Percentiles rank a stretch among this genome's conserved stretches.
These are phyloP conservation scores for Fusarium camptoceras DNA, from an alignment of 2,329 filamentous ascomycete species.

Conservation along the genomic window DNA sequence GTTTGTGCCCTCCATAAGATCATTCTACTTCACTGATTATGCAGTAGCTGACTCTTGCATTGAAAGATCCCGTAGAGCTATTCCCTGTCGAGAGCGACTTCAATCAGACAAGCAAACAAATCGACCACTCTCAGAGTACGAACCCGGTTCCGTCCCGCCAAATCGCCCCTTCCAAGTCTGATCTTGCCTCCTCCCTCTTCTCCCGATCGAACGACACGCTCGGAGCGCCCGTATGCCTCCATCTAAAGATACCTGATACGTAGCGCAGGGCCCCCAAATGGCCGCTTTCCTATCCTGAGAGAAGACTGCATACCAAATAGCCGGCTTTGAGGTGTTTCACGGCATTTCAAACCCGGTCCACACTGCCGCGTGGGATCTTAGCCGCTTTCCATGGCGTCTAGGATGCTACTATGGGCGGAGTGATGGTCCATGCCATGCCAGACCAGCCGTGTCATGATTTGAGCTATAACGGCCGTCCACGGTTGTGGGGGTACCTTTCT, in stretches of 20 bases:
- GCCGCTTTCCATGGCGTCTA: constrained; percentile 4
- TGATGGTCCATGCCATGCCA: background rate
- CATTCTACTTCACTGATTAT: background rate
- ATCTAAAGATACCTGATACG: background rate
- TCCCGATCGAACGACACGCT: background rate
- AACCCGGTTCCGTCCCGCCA: constrained; percentile 26
- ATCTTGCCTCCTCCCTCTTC: background rate
- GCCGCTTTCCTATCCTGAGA: constrained; percentile 24
- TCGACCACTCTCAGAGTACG: background rate
- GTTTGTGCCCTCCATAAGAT: background rate
- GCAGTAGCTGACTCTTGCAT: constrained; percentile 1
- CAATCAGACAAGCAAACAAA: constrained; percentile 7
- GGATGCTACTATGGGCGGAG: constrained; percentile 2
- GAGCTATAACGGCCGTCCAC: constrained; percentile 6
- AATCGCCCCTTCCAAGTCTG: background rate
- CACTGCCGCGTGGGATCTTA: constrained; percentile 22
- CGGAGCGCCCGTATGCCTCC: background rate
- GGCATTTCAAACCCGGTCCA: background rate
- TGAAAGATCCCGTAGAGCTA: background rate
- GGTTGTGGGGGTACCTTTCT: background rate
- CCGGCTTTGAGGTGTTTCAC: constrained; percentile 26
- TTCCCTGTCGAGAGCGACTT: background rate
- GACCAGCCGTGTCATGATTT: background rate
- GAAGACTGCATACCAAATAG: constrained; percentile 34
- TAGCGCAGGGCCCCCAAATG: background rate